Base-by-base conservation (phyloP, 2,329 filamentous ascomycete species). In the Botrytis sinoallii region DNA sequence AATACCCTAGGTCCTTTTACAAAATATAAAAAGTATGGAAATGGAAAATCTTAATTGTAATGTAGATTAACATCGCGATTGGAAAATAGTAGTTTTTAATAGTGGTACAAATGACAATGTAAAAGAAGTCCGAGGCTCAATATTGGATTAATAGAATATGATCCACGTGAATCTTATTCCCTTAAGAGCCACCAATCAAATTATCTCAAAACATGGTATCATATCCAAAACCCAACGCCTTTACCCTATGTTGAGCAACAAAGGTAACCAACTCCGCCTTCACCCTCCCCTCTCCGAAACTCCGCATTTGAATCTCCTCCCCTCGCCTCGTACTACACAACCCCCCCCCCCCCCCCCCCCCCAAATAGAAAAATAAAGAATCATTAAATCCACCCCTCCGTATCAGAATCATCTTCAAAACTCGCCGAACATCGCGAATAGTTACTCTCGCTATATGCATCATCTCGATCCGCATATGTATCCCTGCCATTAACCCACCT, bases 381-480 rank as follows among this genome's bases (percentile, higher is more conserved):
- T 29, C 29, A 35, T 65, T n/a, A 65, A 32, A 32, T 32, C 61
- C 61, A 65, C 40, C 32, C 44, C 44, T 38, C 64, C 44, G 38
- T 3, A n/a, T 38, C 64, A 48, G 22, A 38, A 55, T 52, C 22
- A 40, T 67, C 46, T 9, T 67, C 64, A 6, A 67, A 40, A 67
- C 14, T n/a, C 16, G 5, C 70, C 1, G 35, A 40, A 52, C 14
- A 38, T 32, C 1, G 60, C 3, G 44, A 65, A 57, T 66, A 72
- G 8, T 59, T 61, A 72, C 70, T 72, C 61, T 72, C 70, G 29
- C 46, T 46, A 59, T 66, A 72, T 16, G 25, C 52, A 12, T 35
- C n/a, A 16, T 12, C 42, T 29, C 3, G 29, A 9, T 32, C 60
- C 18, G 5, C 32, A 32, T 32, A 25, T 18, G 25, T 9, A 32